phyloP scores from a whole-genome alignment of 2,329 filamentous ascomycete genomes.

The Apiospora pterosperma region DNA sequence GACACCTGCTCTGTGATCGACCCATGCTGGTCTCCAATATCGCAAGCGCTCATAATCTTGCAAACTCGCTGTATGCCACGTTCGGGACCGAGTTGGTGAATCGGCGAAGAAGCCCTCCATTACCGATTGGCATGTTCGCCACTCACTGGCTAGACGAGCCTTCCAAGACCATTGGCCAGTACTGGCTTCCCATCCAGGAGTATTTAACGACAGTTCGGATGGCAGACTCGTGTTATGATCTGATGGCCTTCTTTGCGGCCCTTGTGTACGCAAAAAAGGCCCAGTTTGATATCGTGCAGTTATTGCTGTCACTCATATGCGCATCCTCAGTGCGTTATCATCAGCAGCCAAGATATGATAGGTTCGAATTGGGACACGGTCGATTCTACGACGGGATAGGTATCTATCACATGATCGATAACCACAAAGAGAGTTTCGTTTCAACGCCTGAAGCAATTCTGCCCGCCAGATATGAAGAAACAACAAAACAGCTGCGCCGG shows the following conservation, averaged over 20 bases:
- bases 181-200: conserved; percentile 20
- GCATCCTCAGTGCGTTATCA: conserved; percentile 12
- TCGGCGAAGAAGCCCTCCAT: background rate
- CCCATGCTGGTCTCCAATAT: background rate
- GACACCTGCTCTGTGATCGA: background rate
- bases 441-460: background rate
- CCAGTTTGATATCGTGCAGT: conserved; percentile 19
- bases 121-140: background rate
- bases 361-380: conserved; percentile 13
- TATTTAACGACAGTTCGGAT: conserved; percentile 10
- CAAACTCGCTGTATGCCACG: background rate
- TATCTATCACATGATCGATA: conserved; percentile 4
- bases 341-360: conserved; percentile 4
- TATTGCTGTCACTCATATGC: conserved; percentile 28
- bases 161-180: conserved; percentile 11
- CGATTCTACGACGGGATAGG: conserved; percentile 8
- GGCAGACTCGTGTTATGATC: conserved; percentile 18
- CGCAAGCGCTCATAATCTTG: background rate
- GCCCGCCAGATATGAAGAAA: background rate
- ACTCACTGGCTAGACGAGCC: conserved; percentile 7
- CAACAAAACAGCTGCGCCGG: background rate
- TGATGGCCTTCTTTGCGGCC: conserved; percentile 25
- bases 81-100: background rate
- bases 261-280: conserved; percentile 19
- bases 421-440: background rate